These are phyloP conservation scores for Amanita rubescens DNA, from an alignment of 768 basidiomycete genomes.

Conservation along the genomic window DNA sequence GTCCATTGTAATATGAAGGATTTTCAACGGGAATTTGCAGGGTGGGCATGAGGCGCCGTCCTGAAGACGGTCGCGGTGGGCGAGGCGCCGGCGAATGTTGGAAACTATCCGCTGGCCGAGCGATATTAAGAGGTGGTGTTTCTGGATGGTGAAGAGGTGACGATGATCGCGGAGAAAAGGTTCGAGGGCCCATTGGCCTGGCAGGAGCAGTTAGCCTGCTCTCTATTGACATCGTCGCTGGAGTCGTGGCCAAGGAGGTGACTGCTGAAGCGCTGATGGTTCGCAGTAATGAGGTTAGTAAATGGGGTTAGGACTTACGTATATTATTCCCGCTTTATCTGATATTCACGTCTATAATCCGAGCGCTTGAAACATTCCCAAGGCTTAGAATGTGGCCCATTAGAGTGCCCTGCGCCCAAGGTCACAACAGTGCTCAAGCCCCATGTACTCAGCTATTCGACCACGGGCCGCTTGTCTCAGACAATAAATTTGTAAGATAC, in stretches of 20 bases:
- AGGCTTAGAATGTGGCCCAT: too few species aligned
- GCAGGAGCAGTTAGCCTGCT: slow-evolving; percentile 31
- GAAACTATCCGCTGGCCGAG: not conserved
- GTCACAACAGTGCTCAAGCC: too few species aligned
- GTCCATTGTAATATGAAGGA: slow-evolving; percentile 6
- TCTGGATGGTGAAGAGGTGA: slow-evolving; percentile 4
- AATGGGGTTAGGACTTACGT: slow-evolving; percentile 16
- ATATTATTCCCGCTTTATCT: not conserved
- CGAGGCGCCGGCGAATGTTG: not conserved
- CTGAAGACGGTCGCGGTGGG: not conserved
- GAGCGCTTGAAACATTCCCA: too few species aligned
- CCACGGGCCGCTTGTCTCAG: too few species aligned
- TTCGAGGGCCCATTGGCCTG: slow-evolving; percentile 44
- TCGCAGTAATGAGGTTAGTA: slow-evolving; percentile 17
- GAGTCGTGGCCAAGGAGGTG: slow-evolving; percentile 23
- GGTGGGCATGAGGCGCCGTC: not conserved
- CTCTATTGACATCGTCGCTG: slow-evolving; percentile 16
- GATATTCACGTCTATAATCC: not conserved
- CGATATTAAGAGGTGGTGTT: not conserved
- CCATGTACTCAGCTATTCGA: too few species aligned
- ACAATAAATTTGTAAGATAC: too few species aligned
- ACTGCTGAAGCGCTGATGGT: slow-evolving; percentile 22
- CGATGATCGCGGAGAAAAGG: not conserved
- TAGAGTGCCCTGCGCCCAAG: too few species aligned
- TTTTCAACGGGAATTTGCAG: slow-evolving; percentile 2